A percentile compares a stretch with the other conserved stretches of the same genome.
Evolutionary conservation across 1,284 basidiomycete genomes (phyloP).

Genomic region (Ceratobasidium sp.): DNA sequence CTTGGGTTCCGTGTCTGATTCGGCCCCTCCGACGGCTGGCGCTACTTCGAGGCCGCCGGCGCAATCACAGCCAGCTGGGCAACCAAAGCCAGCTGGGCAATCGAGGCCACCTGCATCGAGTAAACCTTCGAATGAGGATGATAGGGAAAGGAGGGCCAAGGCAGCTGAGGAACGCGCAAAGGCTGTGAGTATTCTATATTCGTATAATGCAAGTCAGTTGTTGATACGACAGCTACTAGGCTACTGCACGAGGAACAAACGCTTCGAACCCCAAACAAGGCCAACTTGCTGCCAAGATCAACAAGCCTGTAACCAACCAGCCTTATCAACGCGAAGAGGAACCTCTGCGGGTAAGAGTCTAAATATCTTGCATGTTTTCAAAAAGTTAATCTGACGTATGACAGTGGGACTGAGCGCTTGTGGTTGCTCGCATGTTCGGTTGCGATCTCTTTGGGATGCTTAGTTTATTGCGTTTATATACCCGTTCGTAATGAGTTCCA

Average conservation of each 20-base stretch:
- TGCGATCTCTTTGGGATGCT: not conserved
- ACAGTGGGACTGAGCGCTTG: slow-evolving; percentile 32
- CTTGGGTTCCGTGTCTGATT: slow-evolving; percentile 17
- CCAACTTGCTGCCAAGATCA: slow-evolving; percentile 26
- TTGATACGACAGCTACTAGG: slow-evolving; percentile 5
- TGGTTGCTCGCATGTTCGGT: slow-evolving; percentile 4
- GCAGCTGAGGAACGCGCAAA: slow-evolving; percentile 36
- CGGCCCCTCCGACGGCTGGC: not conserved
- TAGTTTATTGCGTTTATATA: slow-evolving; percentile 6
- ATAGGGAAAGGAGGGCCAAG: slow-evolving; percentile 23
- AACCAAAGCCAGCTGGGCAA: not conserved
- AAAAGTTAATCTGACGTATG: not conserved
- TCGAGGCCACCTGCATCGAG: not conserved
- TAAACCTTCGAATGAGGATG: not conserved
- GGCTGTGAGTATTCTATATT: slow-evolving; percentile 12
- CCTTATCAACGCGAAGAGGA: slow-evolving; percentile 6
- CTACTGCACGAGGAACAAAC: slow-evolving; percentile 14
- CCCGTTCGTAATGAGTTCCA: not conserved
- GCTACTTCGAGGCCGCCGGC: not conserved
- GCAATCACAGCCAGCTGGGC: not conserved
- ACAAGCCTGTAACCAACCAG: slow-evolving; percentile 23
- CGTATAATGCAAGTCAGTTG: not conserved
- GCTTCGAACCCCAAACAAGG: slow-evolving; percentile 35
- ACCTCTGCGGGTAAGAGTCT: slow-evolving; percentile 10
- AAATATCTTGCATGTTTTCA: not conserved